These are phyloP conservation scores for Elongisporangium senticosum DNA, from an alignment of 352 stramenopile genomes.

Conservation along the genomic window DNA sequence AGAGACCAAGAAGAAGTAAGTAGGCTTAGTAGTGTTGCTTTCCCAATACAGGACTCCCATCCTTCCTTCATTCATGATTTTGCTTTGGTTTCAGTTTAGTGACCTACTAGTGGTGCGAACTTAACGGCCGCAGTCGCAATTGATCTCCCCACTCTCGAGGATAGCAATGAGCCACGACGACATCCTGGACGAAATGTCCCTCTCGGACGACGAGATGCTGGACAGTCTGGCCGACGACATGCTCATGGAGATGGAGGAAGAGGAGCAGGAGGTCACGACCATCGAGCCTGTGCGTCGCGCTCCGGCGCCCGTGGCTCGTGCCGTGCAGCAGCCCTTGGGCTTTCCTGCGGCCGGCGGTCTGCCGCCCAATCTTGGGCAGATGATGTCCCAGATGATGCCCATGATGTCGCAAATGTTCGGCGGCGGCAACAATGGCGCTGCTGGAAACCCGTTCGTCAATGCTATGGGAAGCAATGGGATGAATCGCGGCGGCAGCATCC, in stretches of 20 bases:
- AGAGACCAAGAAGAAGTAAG: slow-evolving; percentile 52
- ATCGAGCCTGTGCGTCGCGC: slow-evolving; percentile 13
- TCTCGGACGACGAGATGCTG: slow-evolving; percentile 84
- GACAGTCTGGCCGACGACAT: slow-evolving; percentile 79
- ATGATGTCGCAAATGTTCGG: slow-evolving; percentile 85
- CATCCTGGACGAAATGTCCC: slow-evolving; percentile 77
- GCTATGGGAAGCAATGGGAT: slow-evolving; percentile 8
- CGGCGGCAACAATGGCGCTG: slow-evolving; percentile 18
- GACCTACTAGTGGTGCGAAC: not conserved
- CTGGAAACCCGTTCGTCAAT: slow-evolving; percentile 19
- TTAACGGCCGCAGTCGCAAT: not conserved
- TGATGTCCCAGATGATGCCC: slow-evolving; percentile 87
- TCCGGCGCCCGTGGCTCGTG: not conserved
- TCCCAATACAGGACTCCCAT: not conserved
- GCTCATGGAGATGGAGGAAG: slow-evolving; percentile 63
- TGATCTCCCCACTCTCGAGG: not conserved
- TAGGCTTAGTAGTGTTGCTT: not conserved
- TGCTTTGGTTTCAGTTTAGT: not conserved
- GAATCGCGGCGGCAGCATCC: slow-evolving; percentile 25
- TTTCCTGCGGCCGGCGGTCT: slow-evolving; percentile 12
- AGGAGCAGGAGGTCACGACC: slow-evolving; percentile 18
- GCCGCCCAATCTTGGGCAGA: slow-evolving; percentile 65
- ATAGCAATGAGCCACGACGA: slow-evolving; percentile 55
- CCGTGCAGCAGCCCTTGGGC: slow-evolving; percentile 16
- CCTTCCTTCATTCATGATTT: not conserved